Evolutionary conservation across 371 early-diverging fungal genomes (phyloP), one percentile per base, ranked within the genome.

Genomic region (Dentiscutata heterogama): DNA sequence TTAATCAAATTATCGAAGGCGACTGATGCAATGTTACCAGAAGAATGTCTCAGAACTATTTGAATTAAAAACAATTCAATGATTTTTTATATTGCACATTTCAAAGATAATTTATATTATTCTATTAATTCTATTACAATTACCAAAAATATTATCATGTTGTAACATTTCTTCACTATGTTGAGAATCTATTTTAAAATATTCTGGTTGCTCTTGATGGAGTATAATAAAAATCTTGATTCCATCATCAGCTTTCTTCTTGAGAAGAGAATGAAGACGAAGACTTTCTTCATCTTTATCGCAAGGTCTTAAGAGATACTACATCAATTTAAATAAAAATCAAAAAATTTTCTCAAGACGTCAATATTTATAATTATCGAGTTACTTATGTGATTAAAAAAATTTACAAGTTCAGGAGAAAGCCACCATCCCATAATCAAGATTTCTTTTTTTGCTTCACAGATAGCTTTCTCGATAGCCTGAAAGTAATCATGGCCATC

Each of bases 391-490:
- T 58, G 18, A 58, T 22, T 58, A 58, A 14, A 54, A 58, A 14
- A 54, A n/a, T 82, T 88, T 89, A 91, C 92, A 89, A 95, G 80
- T 78, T 95, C 94, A n/a, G 96, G 96, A 31, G 92, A 89, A 42
- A 96, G 88, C 95, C 97, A 97, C 98, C 98, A 98, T 86, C 95
- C 98, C 51, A 90, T 91, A 82, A 97, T 96, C 84, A 93, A 96
- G 60, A 97, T 94, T 79, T 88, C 89, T 53, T 90, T 88, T 42
- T 91, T 89, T 54, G 97, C 97, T 31, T 87, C 87, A 82, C 91
- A 88, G 82, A 35, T 35, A 35, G 35, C 35, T 35, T 35, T 35
- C 35, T 35, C 35, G 2, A 35, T 35, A 5, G 35, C 35, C 5
- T 35, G 35, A 35, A 35, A 35, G 35, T 35, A 35, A 35, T 35